A percentile compares a stretch with the other conserved stretches of the same genome.
phyloP scores from a whole-genome alignment of 208 protist genomes.

The Leishmania major region DNA sequence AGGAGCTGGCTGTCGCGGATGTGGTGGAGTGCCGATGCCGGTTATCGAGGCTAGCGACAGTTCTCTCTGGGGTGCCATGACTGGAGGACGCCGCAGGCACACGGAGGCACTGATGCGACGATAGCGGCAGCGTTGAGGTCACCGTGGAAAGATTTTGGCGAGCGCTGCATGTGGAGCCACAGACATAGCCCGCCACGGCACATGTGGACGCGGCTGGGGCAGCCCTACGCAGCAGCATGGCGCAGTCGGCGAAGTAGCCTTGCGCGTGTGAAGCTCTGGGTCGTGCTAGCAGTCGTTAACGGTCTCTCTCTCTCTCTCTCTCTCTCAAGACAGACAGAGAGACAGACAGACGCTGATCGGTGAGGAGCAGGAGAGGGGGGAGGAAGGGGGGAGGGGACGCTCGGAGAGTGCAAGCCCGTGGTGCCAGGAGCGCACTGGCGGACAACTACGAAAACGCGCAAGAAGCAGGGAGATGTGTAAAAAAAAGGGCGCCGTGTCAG shows the following conservation, averaged over 20 bases:
- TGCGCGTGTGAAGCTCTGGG: background rate
- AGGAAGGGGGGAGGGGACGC: background rate
- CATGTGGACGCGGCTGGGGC: background rate
- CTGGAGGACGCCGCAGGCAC: background rate
- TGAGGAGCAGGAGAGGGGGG: background rate
- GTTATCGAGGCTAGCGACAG: background rate
- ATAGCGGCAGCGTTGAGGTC: background rate
- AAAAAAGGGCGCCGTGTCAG: background rate
- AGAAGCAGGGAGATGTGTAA: background rate
- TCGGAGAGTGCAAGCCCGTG: background rate
- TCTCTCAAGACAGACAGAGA: background rate
- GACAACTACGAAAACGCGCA: background rate
- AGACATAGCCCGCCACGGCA: background rate
- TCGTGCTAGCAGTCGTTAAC: background rate
- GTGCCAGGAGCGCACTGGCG: background rate
- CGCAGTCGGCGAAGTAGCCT: background rate
- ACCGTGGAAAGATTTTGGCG: background rate
- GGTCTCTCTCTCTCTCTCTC: constrained; percentile 3
- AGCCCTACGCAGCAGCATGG: constrained; percentile 5
- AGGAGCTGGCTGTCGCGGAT: background rate
- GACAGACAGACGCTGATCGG: background rate
- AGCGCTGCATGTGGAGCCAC: background rate
- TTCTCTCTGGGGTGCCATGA: background rate
- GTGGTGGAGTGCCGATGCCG: constrained; percentile 1
- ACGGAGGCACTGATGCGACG: background rate